These are phyloP conservation scores for Capronia americana DNA, from an alignment of 2,329 filamentous ascomycete genomes.

Conservation along the genomic window DNA sequence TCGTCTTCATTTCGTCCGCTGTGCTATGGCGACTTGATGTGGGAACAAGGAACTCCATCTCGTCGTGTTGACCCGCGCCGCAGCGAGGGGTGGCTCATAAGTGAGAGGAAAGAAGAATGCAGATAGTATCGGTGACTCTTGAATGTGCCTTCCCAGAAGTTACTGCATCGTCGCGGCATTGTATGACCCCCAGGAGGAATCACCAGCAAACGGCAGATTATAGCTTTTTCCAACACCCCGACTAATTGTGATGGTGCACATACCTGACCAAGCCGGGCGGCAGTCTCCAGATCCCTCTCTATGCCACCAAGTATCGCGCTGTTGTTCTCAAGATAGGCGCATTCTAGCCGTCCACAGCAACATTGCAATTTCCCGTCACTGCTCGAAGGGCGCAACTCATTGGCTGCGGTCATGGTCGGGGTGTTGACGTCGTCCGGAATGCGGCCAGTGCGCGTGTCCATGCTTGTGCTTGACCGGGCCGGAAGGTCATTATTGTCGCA, in stretches of 20 bases:
- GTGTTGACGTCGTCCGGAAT: conserved; percentile 34
- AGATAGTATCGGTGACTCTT: not conserved
- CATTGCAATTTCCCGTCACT: conserved; percentile 55
- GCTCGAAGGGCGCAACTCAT: conserved; percentile 23
- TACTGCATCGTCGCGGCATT: not conserved
- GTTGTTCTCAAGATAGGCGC: conserved; percentile 81
- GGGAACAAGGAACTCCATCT: conserved; percentile 15
- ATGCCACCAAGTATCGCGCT: conserved; percentile 76
- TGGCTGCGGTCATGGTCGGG: conserved; percentile 32
- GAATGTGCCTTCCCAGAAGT: conserved; percentile 8
- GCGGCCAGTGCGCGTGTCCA: conserved; percentile 36
- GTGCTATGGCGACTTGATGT: conserved; percentile 5
- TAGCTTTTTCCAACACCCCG: conserved; percentile 4
- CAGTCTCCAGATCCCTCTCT: conserved; percentile 85
- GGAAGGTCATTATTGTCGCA: conserved; percentile 35
- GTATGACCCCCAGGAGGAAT: conserved; percentile 2
- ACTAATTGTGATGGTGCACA: conserved; percentile 49
- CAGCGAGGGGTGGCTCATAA: not conserved
- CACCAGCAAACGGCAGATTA: conserved; percentile 27
- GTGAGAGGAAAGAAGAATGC: not conserved
- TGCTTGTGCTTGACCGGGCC: conserved; percentile 26
- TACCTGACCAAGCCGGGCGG: conserved; percentile 91
- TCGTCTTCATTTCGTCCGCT: conserved; percentile 22
- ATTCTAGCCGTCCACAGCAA: conserved; percentile 84
- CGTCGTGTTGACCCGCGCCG: conserved; percentile 3